Evolutionary conservation across 495 filamentous ascomycete genomes (phyloP).

Genomic region (Aspergillus conjunctus): DNA sequence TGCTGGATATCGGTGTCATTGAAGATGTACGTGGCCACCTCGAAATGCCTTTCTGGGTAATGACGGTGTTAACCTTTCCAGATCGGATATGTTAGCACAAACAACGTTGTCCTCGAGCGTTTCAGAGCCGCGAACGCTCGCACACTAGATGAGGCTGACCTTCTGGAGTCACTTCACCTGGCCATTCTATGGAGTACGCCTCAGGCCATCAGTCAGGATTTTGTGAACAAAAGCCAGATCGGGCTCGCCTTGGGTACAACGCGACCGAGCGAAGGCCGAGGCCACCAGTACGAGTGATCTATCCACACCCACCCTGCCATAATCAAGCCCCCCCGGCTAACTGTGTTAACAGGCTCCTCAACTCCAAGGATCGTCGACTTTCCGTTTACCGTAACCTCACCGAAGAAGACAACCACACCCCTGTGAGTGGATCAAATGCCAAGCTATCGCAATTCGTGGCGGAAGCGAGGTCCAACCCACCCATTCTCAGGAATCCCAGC

Average conservation of each 20-base stretch:
- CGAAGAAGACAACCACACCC: neutral
- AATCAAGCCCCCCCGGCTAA: neutral
- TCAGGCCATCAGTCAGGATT: neutral
- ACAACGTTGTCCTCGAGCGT: neutral
- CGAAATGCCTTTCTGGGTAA: slow-evolving; percentile 22
- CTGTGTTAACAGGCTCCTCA: slow-evolving; percentile 17
- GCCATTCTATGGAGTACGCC: neutral
- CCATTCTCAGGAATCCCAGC: slow-evolving; percentile 10
- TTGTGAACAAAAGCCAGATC: slow-evolving; percentile 16
- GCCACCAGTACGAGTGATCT: neutral
- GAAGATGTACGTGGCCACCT: slow-evolving; percentile 31
- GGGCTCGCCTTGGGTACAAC: slow-evolving; percentile 11
- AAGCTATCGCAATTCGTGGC: slow-evolving; percentile 21
- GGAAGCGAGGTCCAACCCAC: slow-evolving; percentile 9
- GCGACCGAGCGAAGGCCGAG: neutral
- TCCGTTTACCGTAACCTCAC: slow-evolving; percentile 30
- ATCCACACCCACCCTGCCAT: neutral
- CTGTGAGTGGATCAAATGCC: neutral
- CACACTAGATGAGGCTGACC: neutral
- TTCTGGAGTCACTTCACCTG: neutral
- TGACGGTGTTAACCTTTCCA: neutral
- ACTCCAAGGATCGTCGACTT: slow-evolving; percentile 33
- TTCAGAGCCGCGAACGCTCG: neutral
- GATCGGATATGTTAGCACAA: neutral
- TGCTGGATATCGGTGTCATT: slow-evolving; percentile 38